phyloP scores from a whole-genome alignment of 2,329 filamentous ascomycete species.

The Monosporascus sp. region DNA sequence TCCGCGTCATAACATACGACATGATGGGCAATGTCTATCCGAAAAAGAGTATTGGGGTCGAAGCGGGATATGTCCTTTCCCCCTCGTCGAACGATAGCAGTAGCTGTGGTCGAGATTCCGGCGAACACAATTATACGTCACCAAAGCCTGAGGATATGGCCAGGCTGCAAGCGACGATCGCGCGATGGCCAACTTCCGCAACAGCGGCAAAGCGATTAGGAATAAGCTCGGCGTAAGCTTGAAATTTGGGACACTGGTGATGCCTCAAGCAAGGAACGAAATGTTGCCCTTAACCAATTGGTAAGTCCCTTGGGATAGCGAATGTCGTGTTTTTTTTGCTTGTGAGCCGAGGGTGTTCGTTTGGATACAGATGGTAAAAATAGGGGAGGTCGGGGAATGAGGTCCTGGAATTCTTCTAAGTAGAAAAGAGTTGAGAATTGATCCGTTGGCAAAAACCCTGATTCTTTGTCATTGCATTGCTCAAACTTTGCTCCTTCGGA shows the following conservation, averaged over 20 bases:
- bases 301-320: neutral
- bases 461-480: neutral
- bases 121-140: neutral
- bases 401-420: neutral
- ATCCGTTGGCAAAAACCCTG: neutral
- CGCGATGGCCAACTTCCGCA: neutral
- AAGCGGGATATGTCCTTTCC: neutral
- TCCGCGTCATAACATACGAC: conserved; percentile 1
- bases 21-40: neutral
- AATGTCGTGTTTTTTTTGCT: neutral
- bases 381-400: neutral
- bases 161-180: neutral
- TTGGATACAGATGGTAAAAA: neutral
- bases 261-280: neutral
- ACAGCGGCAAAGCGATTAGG: neutral
- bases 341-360: neutral
- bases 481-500: neutral
- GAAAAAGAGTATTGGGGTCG: neutral
- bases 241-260: neutral
- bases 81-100: neutral
- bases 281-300: too few species aligned
- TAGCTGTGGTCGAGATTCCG: neutral
- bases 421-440: neutral
- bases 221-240: neutral
- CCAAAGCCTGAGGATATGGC: neutral